These are phyloP conservation scores for Vitis hybrid DNA, from an alignment of 177 flowering plant species.

Conservation along the genomic window DNA sequence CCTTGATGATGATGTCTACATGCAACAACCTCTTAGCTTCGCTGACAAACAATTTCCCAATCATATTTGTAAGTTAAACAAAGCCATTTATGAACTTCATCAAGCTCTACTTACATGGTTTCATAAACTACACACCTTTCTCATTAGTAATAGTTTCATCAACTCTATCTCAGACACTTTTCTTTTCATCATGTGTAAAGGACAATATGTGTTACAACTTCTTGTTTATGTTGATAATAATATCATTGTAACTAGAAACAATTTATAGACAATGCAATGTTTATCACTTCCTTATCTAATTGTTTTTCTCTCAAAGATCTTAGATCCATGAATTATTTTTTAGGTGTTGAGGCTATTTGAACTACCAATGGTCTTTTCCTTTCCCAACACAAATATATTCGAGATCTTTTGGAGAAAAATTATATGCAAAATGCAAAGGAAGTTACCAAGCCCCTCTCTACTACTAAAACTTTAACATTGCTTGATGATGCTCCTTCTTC, in stretches of 20 bases:
- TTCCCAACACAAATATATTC: neutral
- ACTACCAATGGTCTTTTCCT: neutral
- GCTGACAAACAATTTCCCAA: neutral
- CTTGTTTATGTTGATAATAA: neutral
- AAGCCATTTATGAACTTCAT: constrained; percentile 8
- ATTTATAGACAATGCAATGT: neutral
- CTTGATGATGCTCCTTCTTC: no score
- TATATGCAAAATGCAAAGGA: no score
- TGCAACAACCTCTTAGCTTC: constrained; percentile 12
- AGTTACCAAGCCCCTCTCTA: no score
- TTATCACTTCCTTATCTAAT: neutral
- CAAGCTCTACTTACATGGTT: constrained; percentile 19
- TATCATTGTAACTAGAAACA: constrained; percentile 1
- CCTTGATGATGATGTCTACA: constrained; percentile 14
- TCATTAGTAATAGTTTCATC: neutral
- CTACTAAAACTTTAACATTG: no score
- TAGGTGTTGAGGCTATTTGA: neutral
- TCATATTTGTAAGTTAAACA: constrained; percentile 5
- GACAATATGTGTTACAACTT: no score
- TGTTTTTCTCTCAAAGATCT: constrained; percentile 12
- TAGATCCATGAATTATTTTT: neutral
- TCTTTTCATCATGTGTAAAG: neutral
- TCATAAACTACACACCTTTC: neutral
- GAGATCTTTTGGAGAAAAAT: no score
- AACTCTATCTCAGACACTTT: neutral